Base-by-base conservation (phyloP, 1,139 yeast species). In the Candida glucosophila region DNA sequence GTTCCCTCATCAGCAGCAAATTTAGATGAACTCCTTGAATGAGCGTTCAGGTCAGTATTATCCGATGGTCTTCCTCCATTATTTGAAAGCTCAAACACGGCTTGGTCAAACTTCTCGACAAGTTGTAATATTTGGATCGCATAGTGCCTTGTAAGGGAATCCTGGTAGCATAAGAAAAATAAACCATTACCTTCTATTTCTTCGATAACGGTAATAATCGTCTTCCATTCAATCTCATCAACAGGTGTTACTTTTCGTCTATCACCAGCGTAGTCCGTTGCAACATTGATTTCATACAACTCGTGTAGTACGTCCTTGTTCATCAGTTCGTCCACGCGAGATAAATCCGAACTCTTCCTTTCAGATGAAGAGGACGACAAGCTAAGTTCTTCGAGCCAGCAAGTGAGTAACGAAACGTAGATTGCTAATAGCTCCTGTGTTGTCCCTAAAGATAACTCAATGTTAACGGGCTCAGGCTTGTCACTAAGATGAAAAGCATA, bases 151-250 rank as follows among this genome's bases (percentile, higher is more conserved):
- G 83, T 68, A 20, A 70, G 65, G 18, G 82, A 67, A 41, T 86
- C 95, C 43, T 85, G 94, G 3, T 95, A 82, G 43, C 95, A 85
- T 16, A 92, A 58, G 45, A 92, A 90, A 47, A 83, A 90, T 20
- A 92, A 55, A 0, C 96, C 99, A 45, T 88, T 85, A 1, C 98
- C 97, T 53, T 92, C 98, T 6, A 88, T 81, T 37, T 88, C 96
- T 49, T 90, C 97, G 26, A 88, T 77, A 0, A 81, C 77, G 0
- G 94, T 79, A 39, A 83, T 76, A 21, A 83, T 74, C 19, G 74
- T 75, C 40, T 81, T 81, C 69, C 88, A 65, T 41, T 81, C 92
- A 23, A 83, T 52, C 31, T 78, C 86, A 32, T 82, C 90, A 12
- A 69, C 56, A 5, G 71, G 64, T 26, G 58, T 66, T 18, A 50